Base-by-base conservation (phyloP, 108 stramenopile genomes). In the Nitzschia sp. region DNA sequence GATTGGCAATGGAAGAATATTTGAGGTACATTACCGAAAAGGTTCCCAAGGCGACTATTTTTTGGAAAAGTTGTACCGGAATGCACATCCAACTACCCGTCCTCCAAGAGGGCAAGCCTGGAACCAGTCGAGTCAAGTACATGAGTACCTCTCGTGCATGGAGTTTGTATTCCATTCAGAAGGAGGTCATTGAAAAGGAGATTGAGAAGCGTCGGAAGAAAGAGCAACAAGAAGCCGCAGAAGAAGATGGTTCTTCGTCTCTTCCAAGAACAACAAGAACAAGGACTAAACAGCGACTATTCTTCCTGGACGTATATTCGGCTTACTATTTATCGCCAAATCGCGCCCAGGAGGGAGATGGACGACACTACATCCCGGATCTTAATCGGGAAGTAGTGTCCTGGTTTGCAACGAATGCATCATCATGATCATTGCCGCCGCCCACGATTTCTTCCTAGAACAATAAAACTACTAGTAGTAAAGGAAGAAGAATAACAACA, bases 241-340 rank as follows among this genome's bases (percentile, higher is more conserved):
- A n/a, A n/a, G n/a, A n/a, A n/a, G n/a, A n/a, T n/a, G n/a, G n/a
- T n/a, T n/a, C n/a, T n/a, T n/a, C n/a, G n/a, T n/a, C n/a, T n/a
- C n/a, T n/a, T n/a, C n/a, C n/a, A 41, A n/a, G n/a, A n/a, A n/a
- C n/a, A n/a, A n/a, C n/a, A n/a, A n/a, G n/a, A n/a, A n/a, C 38
- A 11, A 6, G 13, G 13, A 41, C 38, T 11, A 13, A 41, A 41
- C 38, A 41, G 13, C 11, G 38, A 13, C 38, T 41, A 11, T 41
- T 41, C 38, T 41, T 41, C 38, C 38, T 41, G 38, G 76, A 77
- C 57, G 11, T 66, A 5, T 77, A 71, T 41, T 61, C 64, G 25
- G 27, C 70, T 16, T 53, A 21, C 30, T 66, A 59, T 38, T 38
- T 77, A 38, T 71, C 76, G 13, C 70, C 70, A 9, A 31, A 58